These are phyloP conservation scores for Fusarium sp. DNA, from an alignment of 2,329 filamentous ascomycete species.

Conservation along the genomic window DNA sequence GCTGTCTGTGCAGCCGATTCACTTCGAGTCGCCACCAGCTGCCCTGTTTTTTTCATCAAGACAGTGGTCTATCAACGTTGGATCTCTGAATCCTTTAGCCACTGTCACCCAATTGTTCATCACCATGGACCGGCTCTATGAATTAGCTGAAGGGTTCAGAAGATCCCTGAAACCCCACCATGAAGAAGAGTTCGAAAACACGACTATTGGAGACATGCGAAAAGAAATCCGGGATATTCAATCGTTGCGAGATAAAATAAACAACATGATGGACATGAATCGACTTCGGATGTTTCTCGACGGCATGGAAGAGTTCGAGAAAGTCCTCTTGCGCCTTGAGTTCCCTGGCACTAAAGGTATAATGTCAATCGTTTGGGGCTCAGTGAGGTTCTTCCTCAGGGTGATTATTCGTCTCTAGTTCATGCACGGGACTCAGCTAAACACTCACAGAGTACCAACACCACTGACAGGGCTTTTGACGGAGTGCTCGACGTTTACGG, in stretches of 20 bases:
- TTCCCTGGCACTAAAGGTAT: not conserved
- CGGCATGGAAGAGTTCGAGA: not conserved
- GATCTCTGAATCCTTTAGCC: too few species aligned
- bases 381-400: not conserved
- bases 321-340: not conserved
- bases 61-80: not conserved
- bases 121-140: not conserved
- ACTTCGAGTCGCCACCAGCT: not conserved
- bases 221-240: not conserved
- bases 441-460: not conserved
- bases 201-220: not conserved
- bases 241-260: not conserved
- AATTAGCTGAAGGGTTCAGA: not conserved
- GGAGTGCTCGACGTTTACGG: not conserved
- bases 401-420: rapidly evolving
- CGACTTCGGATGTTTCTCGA: not conserved
- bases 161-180: not conserved
- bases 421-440: too few species aligned
- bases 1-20: too few species aligned
- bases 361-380: not conserved
- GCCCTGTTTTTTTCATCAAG: not conserved
- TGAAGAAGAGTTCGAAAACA: not conserved
- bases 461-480: not conserved
- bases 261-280: slow-evolving; percentile 16
- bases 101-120: not conserved